Evolutionary conservation across 257 asterid genomes (phyloP), one percentile per base, ranked within the genome.

Genomic region (Plantago major): DNA sequence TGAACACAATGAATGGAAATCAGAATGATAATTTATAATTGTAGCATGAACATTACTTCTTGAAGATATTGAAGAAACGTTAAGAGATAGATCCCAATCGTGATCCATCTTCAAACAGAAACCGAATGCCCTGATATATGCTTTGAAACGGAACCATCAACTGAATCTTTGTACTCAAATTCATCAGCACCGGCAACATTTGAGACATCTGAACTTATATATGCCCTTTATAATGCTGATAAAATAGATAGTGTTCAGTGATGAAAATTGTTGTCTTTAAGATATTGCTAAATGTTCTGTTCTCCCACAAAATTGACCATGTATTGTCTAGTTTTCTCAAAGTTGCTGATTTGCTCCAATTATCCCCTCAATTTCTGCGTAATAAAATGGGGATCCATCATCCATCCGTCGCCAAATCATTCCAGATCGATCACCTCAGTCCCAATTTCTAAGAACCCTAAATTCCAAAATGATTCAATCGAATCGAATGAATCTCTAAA

Each of bases 81-180:
- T 37, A 40, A 40, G 47, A 74, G 33, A 64, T 42, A 47, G 43
- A 84, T 84, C 89, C 99, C 97, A 92, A 64, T 78, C 97, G 95
- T 11, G 99, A 92, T 19, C 97, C 97, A 62, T 92, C 99, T 72
- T 78, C 94, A 73, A 92, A 89, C 64, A 92, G 74, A 70, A 82
- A 92, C 67, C 99, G 81, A 73, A 92, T 84, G 42, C 99, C 99
- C 83, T 92, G 99, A 73, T 92, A n/a, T n/a, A n/a, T n/a, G 93
- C 79, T 85, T 86, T 46, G 99, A 84, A 70, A 92, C 45, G 16
- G 97, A 92, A 82, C 97, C 97, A 79, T 92, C 99, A 68, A 92
- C 96, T 9, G 97, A 95, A 68, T 92, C 99, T 61, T 86, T 92
- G 82, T 92, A 92, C 77, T 92, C 97, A 49, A 92, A 92, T 77